Conservation (phyloP, 192 early-diverging fungal genomes). For the Spizellomyces punctatus region DNA sequence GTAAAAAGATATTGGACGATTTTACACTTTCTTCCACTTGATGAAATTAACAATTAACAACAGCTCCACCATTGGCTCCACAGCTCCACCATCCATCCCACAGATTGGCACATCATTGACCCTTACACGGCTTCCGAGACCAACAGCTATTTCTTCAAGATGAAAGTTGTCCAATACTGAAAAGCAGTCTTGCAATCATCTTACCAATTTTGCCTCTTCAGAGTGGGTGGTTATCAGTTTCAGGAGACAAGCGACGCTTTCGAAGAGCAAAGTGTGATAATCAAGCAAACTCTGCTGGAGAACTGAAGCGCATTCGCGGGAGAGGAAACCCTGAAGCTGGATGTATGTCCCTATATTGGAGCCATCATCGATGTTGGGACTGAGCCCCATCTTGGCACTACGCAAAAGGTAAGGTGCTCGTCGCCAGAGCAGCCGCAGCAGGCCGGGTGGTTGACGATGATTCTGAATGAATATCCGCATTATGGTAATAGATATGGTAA, state of each 20-base stretch:
- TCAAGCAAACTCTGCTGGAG: no score
- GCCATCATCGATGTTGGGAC: constrained; percentile 18
- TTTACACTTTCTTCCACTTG: no score
- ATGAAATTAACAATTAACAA: no score
- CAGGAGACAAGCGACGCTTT: background rate
- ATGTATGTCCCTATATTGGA: constrained; percentile 22
- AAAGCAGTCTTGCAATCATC: background rate
- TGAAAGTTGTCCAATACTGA: background rate
- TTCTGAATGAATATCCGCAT: background rate
- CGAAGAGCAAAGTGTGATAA: no score
- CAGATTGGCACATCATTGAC: constrained; percentile 73
- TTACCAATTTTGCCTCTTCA: constrained; percentile 19
- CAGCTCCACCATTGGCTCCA: no score
- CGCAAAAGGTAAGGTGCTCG: constrained; percentile 6
- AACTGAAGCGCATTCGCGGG: background rate
- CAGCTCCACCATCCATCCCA: constrained; percentile 32
- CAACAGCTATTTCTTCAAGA: background rate
- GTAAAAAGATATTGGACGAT: no score
- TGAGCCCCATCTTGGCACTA: constrained; percentile 12
- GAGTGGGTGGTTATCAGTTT: constrained; percentile 10
- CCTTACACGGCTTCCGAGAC: constrained; percentile 60
- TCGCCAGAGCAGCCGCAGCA: background rate
- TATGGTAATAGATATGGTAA: no score
- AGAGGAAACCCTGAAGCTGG: background rate
- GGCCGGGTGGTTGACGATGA: no score